These are phyloP conservation scores for Apophysomyces sp. DNA, from an alignment of 371 early-diverging fungal species.

Conservation along the genomic window DNA sequence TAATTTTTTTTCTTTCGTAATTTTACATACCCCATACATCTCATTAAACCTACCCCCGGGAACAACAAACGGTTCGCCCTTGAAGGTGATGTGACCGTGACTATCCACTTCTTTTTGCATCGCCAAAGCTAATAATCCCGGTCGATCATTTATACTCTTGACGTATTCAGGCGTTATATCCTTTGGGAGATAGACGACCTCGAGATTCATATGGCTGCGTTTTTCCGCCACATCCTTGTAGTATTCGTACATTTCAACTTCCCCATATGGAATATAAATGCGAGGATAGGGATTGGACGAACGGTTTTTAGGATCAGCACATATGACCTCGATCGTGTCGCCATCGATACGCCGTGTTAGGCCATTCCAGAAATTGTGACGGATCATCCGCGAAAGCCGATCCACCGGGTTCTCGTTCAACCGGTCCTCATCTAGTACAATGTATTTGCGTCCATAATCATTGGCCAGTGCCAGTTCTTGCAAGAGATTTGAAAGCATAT, in stretches of 20 bases:
- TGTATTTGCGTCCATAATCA: slow-evolving; percentile 76
- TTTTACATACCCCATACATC: slow-evolving; percentile 81
- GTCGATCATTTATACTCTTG: slow-evolving; percentile 78
- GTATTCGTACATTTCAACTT: slow-evolving; percentile 73
- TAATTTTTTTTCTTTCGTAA: neutral
- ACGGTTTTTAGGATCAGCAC: slow-evolving; percentile 87
- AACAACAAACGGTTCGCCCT: slow-evolving; percentile 92
- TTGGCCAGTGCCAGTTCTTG: slow-evolving; percentile 94
- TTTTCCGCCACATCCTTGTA: slow-evolving; percentile 62
- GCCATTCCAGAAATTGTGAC: slow-evolving; percentile 88
- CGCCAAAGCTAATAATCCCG: slow-evolving; percentile 87
- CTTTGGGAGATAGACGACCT: slow-evolving; percentile 82
- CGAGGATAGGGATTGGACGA: slow-evolving; percentile 64
- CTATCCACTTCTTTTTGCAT: slow-evolving; percentile 59
- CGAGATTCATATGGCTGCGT: slow-evolving; percentile 67
- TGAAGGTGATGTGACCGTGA: slow-evolving; percentile 51
- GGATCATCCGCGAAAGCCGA: slow-evolving; percentile 83
- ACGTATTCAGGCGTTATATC: slow-evolving; percentile 88
- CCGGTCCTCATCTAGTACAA: slow-evolving; percentile 79
- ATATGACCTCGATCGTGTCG: slow-evolving; percentile 81
- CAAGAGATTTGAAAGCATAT: slow-evolving; percentile 87
- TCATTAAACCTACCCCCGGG: slow-evolving; percentile 99
- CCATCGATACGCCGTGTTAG: slow-evolving; percentile 90
- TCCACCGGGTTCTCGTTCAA: slow-evolving; percentile 90
- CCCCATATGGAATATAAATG: slow-evolving; percentile 86